Evolutionary conservation across 768 basidiomycete genomes (phyloP).

Genomic region (Boletus sp.): DNA sequence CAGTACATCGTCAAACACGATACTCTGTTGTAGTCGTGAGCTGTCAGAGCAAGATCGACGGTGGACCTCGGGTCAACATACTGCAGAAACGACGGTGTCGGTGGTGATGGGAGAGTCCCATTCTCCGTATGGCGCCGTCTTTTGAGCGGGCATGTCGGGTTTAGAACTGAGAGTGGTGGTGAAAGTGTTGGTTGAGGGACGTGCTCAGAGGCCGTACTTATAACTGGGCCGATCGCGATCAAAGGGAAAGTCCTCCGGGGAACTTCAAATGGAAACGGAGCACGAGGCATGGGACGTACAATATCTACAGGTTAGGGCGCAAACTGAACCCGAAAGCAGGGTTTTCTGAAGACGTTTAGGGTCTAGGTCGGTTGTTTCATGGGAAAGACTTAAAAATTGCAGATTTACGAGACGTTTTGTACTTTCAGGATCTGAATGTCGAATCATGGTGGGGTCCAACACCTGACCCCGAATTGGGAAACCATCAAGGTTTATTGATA

Average conservation of each 20-base stretch:
- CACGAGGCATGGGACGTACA: neutral
- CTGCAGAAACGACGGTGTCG: slow-evolving; percentile 44
- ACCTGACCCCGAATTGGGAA: too few relatives aligned
- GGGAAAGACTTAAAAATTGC: too few relatives aligned
- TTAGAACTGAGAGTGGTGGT: neutral
- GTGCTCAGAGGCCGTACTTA: neutral
- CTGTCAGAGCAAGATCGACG: too few relatives aligned
- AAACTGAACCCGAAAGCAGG: too few relatives aligned
- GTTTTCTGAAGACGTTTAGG: too few relatives aligned
- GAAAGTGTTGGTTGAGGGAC: neutral
- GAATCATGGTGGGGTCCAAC: too few relatives aligned
- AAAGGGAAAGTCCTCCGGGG: neutral
- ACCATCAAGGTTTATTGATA: too few relatives aligned
- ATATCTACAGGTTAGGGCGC: too few relatives aligned
- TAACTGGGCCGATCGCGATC: neutral
- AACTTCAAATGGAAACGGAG: neutral
- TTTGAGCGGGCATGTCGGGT: neutral
- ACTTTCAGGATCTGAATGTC: too few relatives aligned
- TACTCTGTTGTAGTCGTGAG: slow-evolving; percentile 15
- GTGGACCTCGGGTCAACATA: slow-evolving; percentile 9
- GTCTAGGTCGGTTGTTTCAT: too few relatives aligned
- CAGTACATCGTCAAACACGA: slow-evolving; percentile 41
- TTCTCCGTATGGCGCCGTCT: slow-evolving; percentile 50
- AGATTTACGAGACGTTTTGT: too few relatives aligned
- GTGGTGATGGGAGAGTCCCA: slow-evolving; percentile 57